Base-by-base conservation (phyloP, 208 protist species). In the Trypanosoma platydactyli region DNA sequence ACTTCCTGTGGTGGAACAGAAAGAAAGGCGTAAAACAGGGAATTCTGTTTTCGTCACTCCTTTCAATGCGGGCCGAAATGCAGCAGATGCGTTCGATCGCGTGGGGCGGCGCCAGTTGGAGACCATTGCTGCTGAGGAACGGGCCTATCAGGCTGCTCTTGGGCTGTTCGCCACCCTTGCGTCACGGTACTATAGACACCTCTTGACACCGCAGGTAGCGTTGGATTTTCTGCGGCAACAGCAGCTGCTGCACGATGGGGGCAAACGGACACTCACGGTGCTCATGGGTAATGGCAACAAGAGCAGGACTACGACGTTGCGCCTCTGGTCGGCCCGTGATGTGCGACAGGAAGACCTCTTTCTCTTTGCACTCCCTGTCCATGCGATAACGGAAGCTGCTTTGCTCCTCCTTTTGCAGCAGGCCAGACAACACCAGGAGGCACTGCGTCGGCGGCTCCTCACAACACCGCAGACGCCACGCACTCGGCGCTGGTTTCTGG, bases 341-440 rank as follows among this genome's bases (percentile, higher is more conserved):
- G 64, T 61, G 41, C 44, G 53, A 4, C 35, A n/a, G 20, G 64
- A 61, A 18, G 64, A 69, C 48, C 52, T 69, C 33, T 69, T 69
- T 30, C 24, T 44, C 25, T 69, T 69, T 44, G 41, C 44, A 18
- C 33, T 69, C 35, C 29, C 52, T 13, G 15, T 60, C 51, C 20
- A 25, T 1, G 53, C 0, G 35, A 35, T 69, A 45, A 41, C 22
- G 16, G 53, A 48, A 38, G 41, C 24, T 3, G 51, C 53, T 3
- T 20, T 69, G 22, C n/a, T 51, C 3, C 11, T 7, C 16, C 51
- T 69, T 27, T 20, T 69, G 41, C 24, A 53, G 29, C 20, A 25
- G 12, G 20, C 40, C 41, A 25, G 35, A 12, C 2, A 15, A 42
- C 64, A 69, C 24, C 35, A 51, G 12, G 16, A 54, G 12, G 30